phyloP scores from a whole-genome alignment of 73 alveolate genomes.

The Paramecium primaurelia region DNA sequence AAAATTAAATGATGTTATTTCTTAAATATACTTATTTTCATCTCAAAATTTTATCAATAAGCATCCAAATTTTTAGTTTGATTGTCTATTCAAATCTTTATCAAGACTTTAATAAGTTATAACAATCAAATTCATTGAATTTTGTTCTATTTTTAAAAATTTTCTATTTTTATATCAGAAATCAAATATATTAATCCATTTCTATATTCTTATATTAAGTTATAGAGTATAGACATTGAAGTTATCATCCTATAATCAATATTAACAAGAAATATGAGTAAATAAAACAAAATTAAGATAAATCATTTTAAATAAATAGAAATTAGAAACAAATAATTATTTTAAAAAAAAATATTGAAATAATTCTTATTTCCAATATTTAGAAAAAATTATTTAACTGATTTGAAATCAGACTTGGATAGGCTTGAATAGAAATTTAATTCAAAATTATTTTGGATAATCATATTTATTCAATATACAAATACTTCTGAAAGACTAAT shows the following conservation, averaged over 20 bases:
- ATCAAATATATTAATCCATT: background rate
- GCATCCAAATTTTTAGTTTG: background rate
- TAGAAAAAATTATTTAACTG: background rate
- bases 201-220: background rate
- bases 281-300: background rate
- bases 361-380: background rate
- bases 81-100: background rate
- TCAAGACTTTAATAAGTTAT: background rate
- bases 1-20: background rate
- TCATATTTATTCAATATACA: background rate
- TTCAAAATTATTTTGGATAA: too few relatives aligned
- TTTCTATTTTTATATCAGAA: background rate
- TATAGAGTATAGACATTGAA: background rate
- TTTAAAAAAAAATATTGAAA: background rate
- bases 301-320: background rate
- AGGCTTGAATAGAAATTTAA: background rate
- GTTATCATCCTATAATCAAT: background rate
- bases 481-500: background rate
- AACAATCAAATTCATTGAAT: background rate
- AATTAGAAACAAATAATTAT: background rate
- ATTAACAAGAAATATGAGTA: background rate
- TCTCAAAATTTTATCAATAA: background rate
- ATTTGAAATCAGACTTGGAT: background rate
- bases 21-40: background rate
- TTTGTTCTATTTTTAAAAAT: background rate